phyloP scores from a whole-genome alignment of 2,329 filamentous ascomycete genomes.

The Pseudogymnoascus sp. region DNA sequence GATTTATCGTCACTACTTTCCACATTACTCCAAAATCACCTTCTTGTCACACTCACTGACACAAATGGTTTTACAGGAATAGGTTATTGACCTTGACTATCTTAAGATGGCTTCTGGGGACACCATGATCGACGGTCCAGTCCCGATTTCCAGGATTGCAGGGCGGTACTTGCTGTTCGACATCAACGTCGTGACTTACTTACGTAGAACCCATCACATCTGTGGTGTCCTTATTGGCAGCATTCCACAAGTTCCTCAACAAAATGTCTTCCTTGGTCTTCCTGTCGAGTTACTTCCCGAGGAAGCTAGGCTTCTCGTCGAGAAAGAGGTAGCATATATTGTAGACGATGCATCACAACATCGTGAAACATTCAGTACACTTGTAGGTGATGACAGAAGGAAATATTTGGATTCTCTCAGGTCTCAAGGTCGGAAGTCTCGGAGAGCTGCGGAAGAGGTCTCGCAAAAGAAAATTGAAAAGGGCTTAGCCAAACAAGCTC shows the following conservation, averaged over 20 bases:
- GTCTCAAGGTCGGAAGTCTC: conserved; percentile 39
- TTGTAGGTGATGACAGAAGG: conserved; percentile 49
- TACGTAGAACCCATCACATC: conserved; percentile 75
- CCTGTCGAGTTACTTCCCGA: conserved; percentile 87
- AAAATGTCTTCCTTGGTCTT: conserved; percentile 87
- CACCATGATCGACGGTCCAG: conserved; percentile 39
- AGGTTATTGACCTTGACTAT: background rate
- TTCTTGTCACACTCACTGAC: conserved; percentile 9
- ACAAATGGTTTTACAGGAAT: conserved; percentile 1
- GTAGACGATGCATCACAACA: conserved; percentile 75
- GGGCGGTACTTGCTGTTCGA: conserved; percentile 87
- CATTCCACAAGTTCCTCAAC: conserved; percentile 84
- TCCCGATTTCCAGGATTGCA: conserved; percentile 75
- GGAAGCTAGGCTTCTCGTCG: conserved; percentile 75
- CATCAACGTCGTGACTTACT: conserved; percentile 66
- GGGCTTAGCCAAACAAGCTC: conserved; percentile 24
- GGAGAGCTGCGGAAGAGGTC: conserved; percentile 31
- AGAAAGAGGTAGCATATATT: conserved; percentile 68
- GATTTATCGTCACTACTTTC: conserved; percentile 31
- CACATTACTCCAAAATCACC: conserved; percentile 12
- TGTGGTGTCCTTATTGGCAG: conserved; percentile 82
- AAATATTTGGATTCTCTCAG: conserved; percentile 56
- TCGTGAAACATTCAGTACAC: conserved; percentile 42
- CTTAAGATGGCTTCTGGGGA: conserved; percentile 17
- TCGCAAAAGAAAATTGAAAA: conserved; percentile 22